phyloP scores from a whole-genome alignment of 2,329 filamentous ascomycete species.

The Fusarium cyanostomum region DNA sequence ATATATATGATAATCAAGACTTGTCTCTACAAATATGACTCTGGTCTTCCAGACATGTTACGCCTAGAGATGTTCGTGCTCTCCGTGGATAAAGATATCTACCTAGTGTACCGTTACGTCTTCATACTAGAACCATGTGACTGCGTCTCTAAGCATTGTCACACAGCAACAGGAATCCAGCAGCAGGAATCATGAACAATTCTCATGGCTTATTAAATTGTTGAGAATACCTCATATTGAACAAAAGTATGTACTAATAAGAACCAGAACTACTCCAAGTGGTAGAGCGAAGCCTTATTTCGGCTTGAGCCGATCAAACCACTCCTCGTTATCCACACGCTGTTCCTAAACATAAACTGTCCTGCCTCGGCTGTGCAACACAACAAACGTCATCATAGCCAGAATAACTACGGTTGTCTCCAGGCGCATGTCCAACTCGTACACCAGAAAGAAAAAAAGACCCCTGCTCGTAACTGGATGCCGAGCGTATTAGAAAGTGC shows the following conservation, averaged over 20 bases:
- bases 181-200: background rate
- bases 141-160: background rate
- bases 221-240: constrained; percentile 33
- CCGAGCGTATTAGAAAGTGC: constrained; percentile 33
- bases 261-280: constrained; percentile 12
- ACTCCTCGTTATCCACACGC: constrained; percentile 3
- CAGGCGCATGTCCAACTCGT: constrained; percentile 16
- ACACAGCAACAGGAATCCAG: background rate
- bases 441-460: constrained; percentile 10
- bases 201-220: background rate
- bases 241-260: constrained; percentile 35
- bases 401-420: background rate
- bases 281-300: constrained; percentile 15
- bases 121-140: background rate
- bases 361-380: constrained; percentile 12
- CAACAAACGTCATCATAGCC: constrained; percentile 5
- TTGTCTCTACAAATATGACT: background rate
- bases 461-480: constrained; percentile 11
- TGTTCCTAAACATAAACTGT: constrained; percentile 5
- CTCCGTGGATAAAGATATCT: background rate
- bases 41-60: no score
- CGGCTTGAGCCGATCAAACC: constrained; percentile 9
- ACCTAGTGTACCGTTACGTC: background rate
- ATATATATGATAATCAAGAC: background rate
- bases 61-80: background rate